Conservation (phyloP, 106 monocot genomes). For the Phalaenopsis equestris region DNA sequence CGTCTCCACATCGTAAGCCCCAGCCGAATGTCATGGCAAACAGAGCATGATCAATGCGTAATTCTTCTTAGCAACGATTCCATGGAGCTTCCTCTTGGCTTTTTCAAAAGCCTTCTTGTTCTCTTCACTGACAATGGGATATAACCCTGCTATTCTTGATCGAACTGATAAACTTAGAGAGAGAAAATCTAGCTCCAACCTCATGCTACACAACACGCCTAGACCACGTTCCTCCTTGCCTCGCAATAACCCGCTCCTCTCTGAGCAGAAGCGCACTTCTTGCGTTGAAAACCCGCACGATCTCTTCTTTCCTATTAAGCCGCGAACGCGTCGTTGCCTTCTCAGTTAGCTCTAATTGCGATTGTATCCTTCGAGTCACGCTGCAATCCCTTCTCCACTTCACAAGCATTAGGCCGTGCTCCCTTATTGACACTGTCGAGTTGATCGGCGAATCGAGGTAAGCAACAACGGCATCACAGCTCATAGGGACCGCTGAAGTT, state of each 20-base stretch:
- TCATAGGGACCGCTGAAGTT: too few species aligned
- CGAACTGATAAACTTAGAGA: background rate
- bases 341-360: too few species aligned
- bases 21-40: slow-evolving; percentile 73
- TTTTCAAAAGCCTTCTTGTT: slow-evolving; percentile 71
- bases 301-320: too few species aligned
- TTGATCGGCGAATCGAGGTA: too few species aligned
- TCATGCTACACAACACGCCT: background rate
- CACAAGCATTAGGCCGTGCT: too few species aligned
- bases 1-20: slow-evolving; percentile 44
- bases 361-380: too few species aligned
- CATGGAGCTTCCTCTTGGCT: slow-evolving; percentile 73
- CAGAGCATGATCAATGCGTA: slow-evolving; percentile 93
- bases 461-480: too few species aligned
- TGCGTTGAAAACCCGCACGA: too few species aligned
- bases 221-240: background rate
- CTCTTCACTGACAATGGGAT: slow-evolving; percentile 76
- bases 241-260: background rate
- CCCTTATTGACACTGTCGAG: too few species aligned
- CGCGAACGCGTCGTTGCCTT: too few species aligned
- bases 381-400: too few species aligned
- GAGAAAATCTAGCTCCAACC: background rate
- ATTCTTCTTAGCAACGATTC: slow-evolving; percentile 86
- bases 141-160: slow-evolving; percentile 50
- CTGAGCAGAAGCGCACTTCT: too few species aligned